A percentile compares a stretch with the other conserved stretches of the same genome.
Evolutionary conservation across 208 protist species (phyloP).

Genomic region (Leishmania turanica): DNA sequence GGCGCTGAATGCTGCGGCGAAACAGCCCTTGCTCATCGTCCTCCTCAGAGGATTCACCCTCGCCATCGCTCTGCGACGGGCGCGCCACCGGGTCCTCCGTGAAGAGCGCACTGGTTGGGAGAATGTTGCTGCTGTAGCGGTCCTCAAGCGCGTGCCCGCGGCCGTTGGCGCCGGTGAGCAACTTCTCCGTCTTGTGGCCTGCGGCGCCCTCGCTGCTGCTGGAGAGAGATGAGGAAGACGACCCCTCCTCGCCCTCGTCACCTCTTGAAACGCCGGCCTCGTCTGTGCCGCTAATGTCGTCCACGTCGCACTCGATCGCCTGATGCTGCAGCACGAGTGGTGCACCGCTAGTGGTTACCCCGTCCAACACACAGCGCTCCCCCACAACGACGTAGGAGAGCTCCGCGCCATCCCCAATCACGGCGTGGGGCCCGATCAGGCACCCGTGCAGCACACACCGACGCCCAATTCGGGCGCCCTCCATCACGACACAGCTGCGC

Average conservation of each 20-base stretch:
- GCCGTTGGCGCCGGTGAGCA: slow-evolving; percentile 45
- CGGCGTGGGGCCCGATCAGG: slow-evolving; percentile 55
- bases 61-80: slow-evolving; percentile 25
- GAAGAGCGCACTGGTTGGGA: slow-evolving; percentile 65
- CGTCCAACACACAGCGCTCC: slow-evolving; percentile 41
- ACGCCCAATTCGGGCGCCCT: slow-evolving; percentile 57
- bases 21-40: slow-evolving; percentile 52
- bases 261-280: not conserved
- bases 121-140: slow-evolving; percentile 36
- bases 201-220: slow-evolving; percentile 3
- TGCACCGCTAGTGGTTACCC: slow-evolving; percentile 16
- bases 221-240: slow-evolving; percentile 17
- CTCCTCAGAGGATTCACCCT: slow-evolving; percentile 39
- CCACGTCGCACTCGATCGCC: slow-evolving; percentile 26
- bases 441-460: slow-evolving; percentile 56
- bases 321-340: slow-evolving; percentile 20
- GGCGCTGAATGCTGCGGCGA: slow-evolving; percentile 32
- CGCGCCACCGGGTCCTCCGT: slow-evolving; percentile 53
- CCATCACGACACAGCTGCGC: slow-evolving; percentile 72
- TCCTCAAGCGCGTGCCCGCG: slow-evolving; percentile 34
- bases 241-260: not conserved
- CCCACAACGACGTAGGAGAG: slow-evolving; percentile 64
- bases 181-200: slow-evolving; percentile 15
- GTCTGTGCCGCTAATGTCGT: not conserved
- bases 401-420: slow-evolving; percentile 53